Base-by-base conservation (phyloP, 225 moss, liverwort and hornwort species). In the Sphagnum tenellum region DNA sequence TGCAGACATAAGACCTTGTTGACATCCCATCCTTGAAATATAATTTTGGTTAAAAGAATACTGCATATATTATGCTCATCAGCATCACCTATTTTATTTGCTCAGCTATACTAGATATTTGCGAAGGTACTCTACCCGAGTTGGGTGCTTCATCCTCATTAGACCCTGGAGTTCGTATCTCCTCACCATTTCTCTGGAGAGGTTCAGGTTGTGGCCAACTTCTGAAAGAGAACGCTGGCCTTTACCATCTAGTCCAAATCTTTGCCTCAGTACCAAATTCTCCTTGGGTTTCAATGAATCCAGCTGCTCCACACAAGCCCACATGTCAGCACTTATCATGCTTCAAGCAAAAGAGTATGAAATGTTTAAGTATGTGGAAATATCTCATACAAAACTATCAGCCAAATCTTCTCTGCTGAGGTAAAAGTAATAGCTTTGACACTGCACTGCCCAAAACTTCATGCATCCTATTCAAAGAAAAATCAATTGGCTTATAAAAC, bases 111-210 rank as follows among this genome's bases (percentile, higher is more conserved):
- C 82, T 64, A 96, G 72, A 63, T 83, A 92, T 54, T 85, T 90
- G 53, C 96, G 78, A 10, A 98, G 85, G 66, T 90, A 87, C 53
- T 98, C 90, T 8, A 90, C 78, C 46, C 92, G 76, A 45, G 90
- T 83, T 2, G 96, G 92, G 44, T 92, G 90, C 64, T 87, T 81
- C 72, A 98, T 62, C 64, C 88, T 92, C 77, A 98, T 51, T 47
- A 98, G 69, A 2, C 93, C 96, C 65, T 88, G 84, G 4, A 83
- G 79, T 55, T 98, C 96, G 50, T 98, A 87, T 14, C 93, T 76
- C 11, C 96, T 75, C 48, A 98, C 90, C 96, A 98, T 98, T 66
- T 98, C 96, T 61, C 92, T 81, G 0, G 96, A 98, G n/a, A 92
- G 68, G 64, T 90, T 93, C 62, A 98, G 62, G 52, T 74, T 82